Conservation (phyloP, 2,329 filamentous ascomycete species). For the Claviceps spartinae region DNA sequence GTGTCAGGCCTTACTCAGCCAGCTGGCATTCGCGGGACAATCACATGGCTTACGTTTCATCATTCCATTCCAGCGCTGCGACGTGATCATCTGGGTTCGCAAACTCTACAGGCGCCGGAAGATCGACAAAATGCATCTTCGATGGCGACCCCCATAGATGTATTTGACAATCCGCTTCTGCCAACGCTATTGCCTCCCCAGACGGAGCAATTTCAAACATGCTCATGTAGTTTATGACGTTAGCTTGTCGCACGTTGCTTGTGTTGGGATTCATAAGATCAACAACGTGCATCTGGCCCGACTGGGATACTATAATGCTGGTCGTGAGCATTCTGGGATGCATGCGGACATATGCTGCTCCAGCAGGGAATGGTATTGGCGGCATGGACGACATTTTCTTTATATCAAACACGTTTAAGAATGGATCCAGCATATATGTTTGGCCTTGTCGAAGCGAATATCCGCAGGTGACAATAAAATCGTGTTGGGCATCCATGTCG, state of each 20-base stretch:
- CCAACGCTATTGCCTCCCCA: slow-evolving; percentile 70
- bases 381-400: slow-evolving; percentile 80
- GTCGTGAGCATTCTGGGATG: slow-evolving; percentile 93
- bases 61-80: slow-evolving; percentile 51
- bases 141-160: slow-evolving; percentile 80
- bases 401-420: slow-evolving; percentile 91
- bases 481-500: slow-evolving; percentile 93
- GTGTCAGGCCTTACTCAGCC: neutral
- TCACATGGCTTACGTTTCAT: slow-evolving; percentile 45
- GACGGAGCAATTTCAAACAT: slow-evolving; percentile 80
- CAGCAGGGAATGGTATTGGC: slow-evolving; percentile 83
- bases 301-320: slow-evolving; percentile 82
- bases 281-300: slow-evolving; percentile 87
- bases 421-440: slow-evolving; percentile 73
- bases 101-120: slow-evolving; percentile 64
- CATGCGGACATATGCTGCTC: slow-evolving; percentile 90
- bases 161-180: slow-evolving; percentile 64
- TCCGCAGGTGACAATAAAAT: slow-evolving; percentile 90
- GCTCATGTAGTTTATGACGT: slow-evolving; percentile 59
- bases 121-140: slow-evolving; percentile 78
- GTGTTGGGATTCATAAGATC: slow-evolving; percentile 90
- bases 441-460: slow-evolving; percentile 66
- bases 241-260: slow-evolving; percentile 72
- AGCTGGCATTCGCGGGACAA: neutral
- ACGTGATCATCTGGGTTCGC: slow-evolving; percentile 49